phyloP scores from a whole-genome alignment of 108 stramenopile genomes.

The Licmophora abbreviata region DNA sequence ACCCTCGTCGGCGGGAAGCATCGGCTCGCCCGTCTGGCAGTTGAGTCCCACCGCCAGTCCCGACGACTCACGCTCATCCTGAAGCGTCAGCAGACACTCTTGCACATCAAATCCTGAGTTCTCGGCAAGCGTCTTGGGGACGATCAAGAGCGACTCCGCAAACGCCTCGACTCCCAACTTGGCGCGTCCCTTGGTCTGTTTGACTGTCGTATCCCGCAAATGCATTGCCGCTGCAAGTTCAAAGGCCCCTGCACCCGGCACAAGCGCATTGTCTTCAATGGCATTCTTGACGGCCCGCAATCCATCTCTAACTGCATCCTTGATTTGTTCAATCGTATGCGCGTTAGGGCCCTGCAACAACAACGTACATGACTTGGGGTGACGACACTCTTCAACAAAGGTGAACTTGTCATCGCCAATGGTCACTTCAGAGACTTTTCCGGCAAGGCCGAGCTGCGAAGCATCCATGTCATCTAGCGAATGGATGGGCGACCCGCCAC shows the following conservation, averaged over 20 bases:
- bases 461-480: slow-evolving; percentile 88
- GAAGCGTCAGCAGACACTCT: slow-evolving; percentile 79
- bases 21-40: slow-evolving; percentile 87
- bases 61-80: slow-evolving; percentile 76
- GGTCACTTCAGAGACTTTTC: slow-evolving; percentile 90
- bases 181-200: slow-evolving; percentile 77
- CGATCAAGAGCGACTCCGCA: slow-evolving; percentile 92
- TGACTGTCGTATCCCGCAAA: slow-evolving; percentile 48
- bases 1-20: slow-evolving; percentile 90
- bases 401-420: slow-evolving; percentile 99
- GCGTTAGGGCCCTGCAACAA: slow-evolving; percentile 96
- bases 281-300: slow-evolving; percentile 95
- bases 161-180: slow-evolving; percentile 96
- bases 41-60: slow-evolving; percentile 89
- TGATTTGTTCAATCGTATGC: slow-evolving; percentile 95
- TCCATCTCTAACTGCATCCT: slow-evolving; percentile 98
- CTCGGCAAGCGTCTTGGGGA: slow-evolving; percentile 97
- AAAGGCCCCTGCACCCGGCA: slow-evolving; percentile 97
- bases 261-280: slow-evolving; percentile 87
- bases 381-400: slow-evolving; percentile 94
- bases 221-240: slow-evolving; percentile 86
- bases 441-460: slow-evolving; percentile 89
- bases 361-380: slow-evolving; percentile 90
- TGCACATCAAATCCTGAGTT: slow-evolving; percentile 98
- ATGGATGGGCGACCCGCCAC: slow-evolving; percentile 95